A percentile compares a stretch with the other conserved stretches of the same genome.
Evolutionary conservation across 176 grass and related monocot genomes (phyloP).

Genomic region (Bolboschoenus planiculmis): DNA sequence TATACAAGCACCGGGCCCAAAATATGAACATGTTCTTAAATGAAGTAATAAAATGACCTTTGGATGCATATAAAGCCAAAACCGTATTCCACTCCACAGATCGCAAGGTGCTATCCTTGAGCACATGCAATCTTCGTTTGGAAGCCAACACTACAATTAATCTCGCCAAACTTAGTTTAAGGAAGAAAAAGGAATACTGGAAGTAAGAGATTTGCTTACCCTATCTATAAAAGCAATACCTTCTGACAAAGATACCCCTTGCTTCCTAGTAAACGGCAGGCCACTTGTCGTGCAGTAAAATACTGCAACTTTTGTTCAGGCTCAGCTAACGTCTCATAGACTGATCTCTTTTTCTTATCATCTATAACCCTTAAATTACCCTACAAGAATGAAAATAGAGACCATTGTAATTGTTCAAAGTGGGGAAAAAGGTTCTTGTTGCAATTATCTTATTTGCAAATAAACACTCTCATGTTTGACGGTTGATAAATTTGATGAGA

Average conservation of each 20-base stretch:
- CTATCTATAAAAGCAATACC: slow-evolving; percentile 26
- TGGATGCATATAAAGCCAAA: slow-evolving; percentile 97
- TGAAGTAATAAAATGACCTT: slow-evolving; percentile 44
- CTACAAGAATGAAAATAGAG: slow-evolving; percentile 28
- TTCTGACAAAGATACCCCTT: slow-evolving; percentile 81
- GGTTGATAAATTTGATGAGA: not conserved
- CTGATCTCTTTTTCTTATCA: slow-evolving; percentile 70
- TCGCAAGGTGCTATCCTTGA: slow-evolving; percentile 36
- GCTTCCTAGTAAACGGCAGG: slow-evolving; percentile 71
- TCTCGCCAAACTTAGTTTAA: not conserved
- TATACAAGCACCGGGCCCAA: not conserved
- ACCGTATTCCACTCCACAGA: slow-evolving; percentile 57
- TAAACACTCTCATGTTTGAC: not conserved
- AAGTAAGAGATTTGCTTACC: not conserved
- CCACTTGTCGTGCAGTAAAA: slow-evolving; percentile 83
- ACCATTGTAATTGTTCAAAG: not conserved
- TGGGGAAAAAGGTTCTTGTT: not conserved
- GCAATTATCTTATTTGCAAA: not conserved
- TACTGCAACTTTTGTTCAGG: slow-evolving; percentile 80
- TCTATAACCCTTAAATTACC: slow-evolving; percentile 72
- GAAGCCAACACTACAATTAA: slow-evolving; percentile 79
- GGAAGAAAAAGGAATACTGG: not conserved
- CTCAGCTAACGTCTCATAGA: slow-evolving; percentile 53
- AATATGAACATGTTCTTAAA: not conserved
- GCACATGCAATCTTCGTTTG: slow-evolving; percentile 89